Base-by-base conservation (phyloP, 768 basidiomycete genomes). In the Rubroboletus pulcherrimus region DNA sequence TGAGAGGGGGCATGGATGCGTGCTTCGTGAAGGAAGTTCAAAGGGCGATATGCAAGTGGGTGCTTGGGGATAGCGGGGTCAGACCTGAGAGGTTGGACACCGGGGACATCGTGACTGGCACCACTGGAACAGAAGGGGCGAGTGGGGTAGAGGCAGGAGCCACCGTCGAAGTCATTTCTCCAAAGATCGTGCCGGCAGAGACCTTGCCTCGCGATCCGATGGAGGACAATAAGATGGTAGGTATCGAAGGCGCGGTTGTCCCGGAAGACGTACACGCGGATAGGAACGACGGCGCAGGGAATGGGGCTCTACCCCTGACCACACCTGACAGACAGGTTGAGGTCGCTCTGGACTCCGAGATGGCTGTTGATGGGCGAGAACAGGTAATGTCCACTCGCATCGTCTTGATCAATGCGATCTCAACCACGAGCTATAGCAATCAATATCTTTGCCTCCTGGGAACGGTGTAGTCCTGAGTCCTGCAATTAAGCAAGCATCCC, bases 21-120 rank as follows among this genome's bases (percentile, higher is more conserved):
- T 63, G 58, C 34, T 76, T 80, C 48, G 71, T 77, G 19, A 73
- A 71, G 43, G 66, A 71, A 30, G 63, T 79, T 15, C 73, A 73
- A 46, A 67, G 59, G 46, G 63, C 42, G 9, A 61, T 73, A 44
- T 67, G 62, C 49, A 24, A 48, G 47, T 71, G 70, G 70, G 62
- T 67, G 24, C 60, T 71, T 39, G 66, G 62, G 6, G 56, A 57
- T 15, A 56, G 14, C 17, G 56, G 61, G 19, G 37, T 54, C 19
- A 57, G 29, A 24, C 54, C 63, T n/a, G 31, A 59, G 51, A 45
- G 29, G 53, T 30, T 57, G 50, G 63, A 56, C 4, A 11, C 1
- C 7, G 59, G 19, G 29, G 41, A 42, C 26, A 31, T 41, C n/a
- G 30, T 26, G 10, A 29, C 11, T 2, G 29, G 7, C 42, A 39